Conservation (phyloP, 2,329 filamentous ascomycete species). For the Trichophyton verrucosum region DNA sequence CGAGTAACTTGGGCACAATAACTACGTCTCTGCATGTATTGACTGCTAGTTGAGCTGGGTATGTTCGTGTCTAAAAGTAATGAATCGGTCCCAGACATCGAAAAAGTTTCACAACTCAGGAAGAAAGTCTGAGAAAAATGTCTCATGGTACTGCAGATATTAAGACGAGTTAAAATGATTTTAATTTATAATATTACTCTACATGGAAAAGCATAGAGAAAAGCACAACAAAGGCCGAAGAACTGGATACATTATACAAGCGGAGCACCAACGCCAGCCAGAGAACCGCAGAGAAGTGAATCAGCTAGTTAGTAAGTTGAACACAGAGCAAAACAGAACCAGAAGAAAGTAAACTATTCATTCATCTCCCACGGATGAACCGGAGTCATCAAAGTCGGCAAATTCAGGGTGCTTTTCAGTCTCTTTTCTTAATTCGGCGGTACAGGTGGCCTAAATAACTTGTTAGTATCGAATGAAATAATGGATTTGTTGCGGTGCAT, state of each 20-base stretch:
- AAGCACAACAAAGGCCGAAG: not conserved
- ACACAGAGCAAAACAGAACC: too few species aligned
- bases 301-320: too few species aligned
- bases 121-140: too few species aligned
- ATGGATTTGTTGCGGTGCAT: slow-evolving; percentile 28
- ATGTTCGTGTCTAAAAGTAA: too few species aligned
- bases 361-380: slow-evolving; percentile 38
- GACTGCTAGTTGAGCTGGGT: too few species aligned
- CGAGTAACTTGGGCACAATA: too few species aligned
- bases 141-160: too few species aligned
- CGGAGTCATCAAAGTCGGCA: slow-evolving; percentile 43
- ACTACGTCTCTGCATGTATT: too few species aligned
- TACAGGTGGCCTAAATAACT: slow-evolving; percentile 33
- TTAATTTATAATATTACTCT: not conserved
- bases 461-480: slow-evolving; percentile 7
- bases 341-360: slow-evolving; percentile 25
- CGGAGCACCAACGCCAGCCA: slow-evolving; percentile 44
- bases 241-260: slow-evolving; percentile 32
- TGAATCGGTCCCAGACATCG: too few species aligned
- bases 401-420: slow-evolving; percentile 45
- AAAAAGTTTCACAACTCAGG: too few species aligned
- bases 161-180: not conserved
- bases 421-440: slow-evolving; percentile 42
- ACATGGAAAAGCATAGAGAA: not conserved
- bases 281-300: slow-evolving; percentile 28